phyloP scores from a whole-genome alignment of 2,329 filamentous ascomycete genomes.

The Coniella lustricola region DNA sequence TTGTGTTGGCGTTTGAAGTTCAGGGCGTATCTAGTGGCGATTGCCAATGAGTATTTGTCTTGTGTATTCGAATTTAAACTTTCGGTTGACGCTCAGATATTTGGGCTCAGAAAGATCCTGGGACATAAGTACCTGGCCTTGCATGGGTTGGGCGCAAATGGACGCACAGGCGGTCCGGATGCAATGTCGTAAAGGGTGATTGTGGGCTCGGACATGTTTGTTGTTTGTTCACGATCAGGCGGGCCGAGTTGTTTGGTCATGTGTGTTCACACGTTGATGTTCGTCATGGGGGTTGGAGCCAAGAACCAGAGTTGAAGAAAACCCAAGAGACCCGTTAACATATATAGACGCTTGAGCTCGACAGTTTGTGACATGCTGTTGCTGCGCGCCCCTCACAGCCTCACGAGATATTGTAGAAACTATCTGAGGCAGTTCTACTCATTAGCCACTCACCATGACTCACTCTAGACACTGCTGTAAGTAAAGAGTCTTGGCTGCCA shows the following conservation, averaged over 20 bases:
- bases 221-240: neutral
- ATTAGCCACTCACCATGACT: neutral
- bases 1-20: slow-evolving; percentile 31
- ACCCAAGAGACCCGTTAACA: too few relatives aligned
- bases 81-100: too few relatives aligned
- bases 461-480: neutral
- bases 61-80: too few relatives aligned
- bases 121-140: slow-evolving; percentile 24
- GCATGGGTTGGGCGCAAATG: slow-evolving; percentile 27
- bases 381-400: too few relatives aligned
- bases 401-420: neutral
- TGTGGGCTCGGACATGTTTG: slow-evolving; percentile 13
- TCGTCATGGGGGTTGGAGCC: neutral
- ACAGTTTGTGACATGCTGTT: too few relatives aligned
- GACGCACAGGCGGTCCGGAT: slow-evolving; percentile 23
- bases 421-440: neutral
- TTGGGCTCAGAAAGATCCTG: too few relatives aligned
- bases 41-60: too few relatives aligned
- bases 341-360: neutral
- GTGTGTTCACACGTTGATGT: neutral
- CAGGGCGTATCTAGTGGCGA: slow-evolving; percentile 27
- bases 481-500: too few relatives aligned
- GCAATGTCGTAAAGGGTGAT: slow-evolving; percentile 37
- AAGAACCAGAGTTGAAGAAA: too few relatives aligned
- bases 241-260: too few relatives aligned